These are phyloP conservation scores for Knoxia roxburghii DNA, from an alignment of 257 asterid genomes.

Conservation along the genomic window DNA sequence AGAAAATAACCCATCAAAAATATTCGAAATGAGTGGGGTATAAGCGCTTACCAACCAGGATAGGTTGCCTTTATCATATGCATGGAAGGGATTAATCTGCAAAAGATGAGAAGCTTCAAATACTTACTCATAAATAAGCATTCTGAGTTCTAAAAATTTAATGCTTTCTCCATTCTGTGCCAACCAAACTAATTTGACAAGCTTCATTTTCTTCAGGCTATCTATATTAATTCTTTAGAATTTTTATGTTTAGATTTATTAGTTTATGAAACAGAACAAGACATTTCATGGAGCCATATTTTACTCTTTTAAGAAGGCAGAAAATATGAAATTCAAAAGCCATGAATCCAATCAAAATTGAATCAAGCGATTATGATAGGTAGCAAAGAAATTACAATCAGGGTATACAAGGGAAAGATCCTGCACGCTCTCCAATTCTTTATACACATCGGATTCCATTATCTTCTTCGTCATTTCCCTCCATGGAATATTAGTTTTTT, in stretches of 20 bases:
- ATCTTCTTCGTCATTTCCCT: conserved; percentile 75
- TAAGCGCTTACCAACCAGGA: conserved; percentile 83
- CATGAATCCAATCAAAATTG: not conserved
- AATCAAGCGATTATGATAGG: not conserved
- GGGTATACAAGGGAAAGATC: conserved; percentile 69
- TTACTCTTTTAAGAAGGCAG: not conserved
- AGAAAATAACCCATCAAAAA: no score
- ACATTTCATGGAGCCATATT: not conserved
- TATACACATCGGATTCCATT: conserved; percentile 77
- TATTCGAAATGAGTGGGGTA: not conserved
- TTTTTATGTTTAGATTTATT: not conserved
- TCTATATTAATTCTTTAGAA: not conserved
- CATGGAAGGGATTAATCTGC: conserved; percentile 92
- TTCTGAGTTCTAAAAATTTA: not conserved
- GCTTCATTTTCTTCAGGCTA: not conserved
- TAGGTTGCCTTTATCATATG: conserved; percentile 92
- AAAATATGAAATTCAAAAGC: not conserved
- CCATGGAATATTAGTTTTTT: no score
- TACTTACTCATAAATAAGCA: not conserved
- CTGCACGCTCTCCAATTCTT: conserved; percentile 61
- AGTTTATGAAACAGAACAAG: not conserved
- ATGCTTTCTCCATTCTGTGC: not conserved
- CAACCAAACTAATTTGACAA: not conserved
- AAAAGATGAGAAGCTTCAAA: conserved; percentile 8
- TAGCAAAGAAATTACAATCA: conserved; percentile 52